Conservation (phyloP, 495 filamentous ascomycete species). For the Penicillium odoratum region DNA sequence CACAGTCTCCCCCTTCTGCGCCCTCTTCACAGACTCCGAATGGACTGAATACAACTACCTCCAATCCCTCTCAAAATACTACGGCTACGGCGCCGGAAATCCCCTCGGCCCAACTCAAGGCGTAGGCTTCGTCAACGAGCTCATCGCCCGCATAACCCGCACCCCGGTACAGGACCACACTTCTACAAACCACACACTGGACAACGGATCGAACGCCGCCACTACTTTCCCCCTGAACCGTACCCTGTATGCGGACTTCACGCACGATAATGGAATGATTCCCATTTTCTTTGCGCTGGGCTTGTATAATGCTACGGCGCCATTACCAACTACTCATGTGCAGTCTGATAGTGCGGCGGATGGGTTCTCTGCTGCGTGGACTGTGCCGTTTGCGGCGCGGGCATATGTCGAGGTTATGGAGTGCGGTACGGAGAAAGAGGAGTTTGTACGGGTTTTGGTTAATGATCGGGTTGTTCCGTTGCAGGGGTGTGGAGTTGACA, state of each 20-base stretch:
- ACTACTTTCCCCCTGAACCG: slow-evolving; percentile 67
- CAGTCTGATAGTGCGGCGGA: slow-evolving; percentile 42
- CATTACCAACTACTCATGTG: slow-evolving; percentile 49
- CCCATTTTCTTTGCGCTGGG: slow-evolving; percentile 71
- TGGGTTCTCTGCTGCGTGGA: slow-evolving; percentile 70
- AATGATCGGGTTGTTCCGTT: slow-evolving; percentile 79
- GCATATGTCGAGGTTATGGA: slow-evolving; percentile 84
- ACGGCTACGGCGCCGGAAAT: slow-evolving; percentile 73
- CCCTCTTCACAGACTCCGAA: slow-evolving; percentile 65
- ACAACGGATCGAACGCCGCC: slow-evolving; percentile 36
- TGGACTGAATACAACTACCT: slow-evolving; percentile 77
- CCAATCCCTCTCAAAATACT: slow-evolving; percentile 75
- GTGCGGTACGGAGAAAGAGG: slow-evolving; percentile 50
- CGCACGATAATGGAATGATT: slow-evolving; percentile 83
- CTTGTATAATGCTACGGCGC: slow-evolving; percentile 61
- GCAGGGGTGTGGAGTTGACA: slow-evolving; percentile 65
- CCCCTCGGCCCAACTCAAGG: slow-evolving; percentile 77
- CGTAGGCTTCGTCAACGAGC: slow-evolving; percentile 80
- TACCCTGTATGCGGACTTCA: slow-evolving; percentile 78
- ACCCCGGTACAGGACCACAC: slow-evolving; percentile 68
- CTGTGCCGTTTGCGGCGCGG: slow-evolving; percentile 75
- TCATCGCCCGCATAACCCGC: slow-evolving; percentile 74
- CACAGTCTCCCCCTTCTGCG: slow-evolving; percentile 63
- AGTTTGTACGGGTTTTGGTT: slow-evolving; percentile 72
- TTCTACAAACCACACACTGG: slow-evolving; percentile 70